A percentile compares a stretch with the other conserved stretches of the same genome.
Evolutionary conservation across 2,329 filamentous ascomycete species (phyloP).

Genomic region (Cytospora schulzeri): DNA sequence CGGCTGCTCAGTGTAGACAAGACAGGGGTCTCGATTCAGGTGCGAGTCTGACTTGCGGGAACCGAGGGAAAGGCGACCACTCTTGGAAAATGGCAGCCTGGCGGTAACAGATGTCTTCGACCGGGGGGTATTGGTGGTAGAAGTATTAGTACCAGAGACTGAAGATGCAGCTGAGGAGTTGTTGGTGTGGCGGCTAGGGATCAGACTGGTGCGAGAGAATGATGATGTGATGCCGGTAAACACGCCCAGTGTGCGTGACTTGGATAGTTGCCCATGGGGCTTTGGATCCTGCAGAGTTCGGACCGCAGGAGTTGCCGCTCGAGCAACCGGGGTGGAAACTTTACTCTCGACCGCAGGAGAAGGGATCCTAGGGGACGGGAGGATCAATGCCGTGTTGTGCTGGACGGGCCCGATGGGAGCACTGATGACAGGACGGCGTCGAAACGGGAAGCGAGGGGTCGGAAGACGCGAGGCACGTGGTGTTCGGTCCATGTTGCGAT

Average conservation of each 20-base stretch:
- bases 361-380: neutral
- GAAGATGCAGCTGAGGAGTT: slow-evolving; percentile 19
- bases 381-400: slow-evolving; percentile 7
- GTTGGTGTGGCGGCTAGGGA: slow-evolving; percentile 11
- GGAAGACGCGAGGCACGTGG: slow-evolving; percentile 24
- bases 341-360: neutral
- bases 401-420: slow-evolving; percentile 23
- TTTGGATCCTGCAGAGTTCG: slow-evolving; percentile 5
- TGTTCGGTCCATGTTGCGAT: slow-evolving; percentile 15
- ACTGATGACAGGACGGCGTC: slow-evolving; percentile 25
- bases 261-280: slow-evolving; percentile 15
- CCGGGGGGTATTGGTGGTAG: slow-evolving; percentile 9
- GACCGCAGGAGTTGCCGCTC: neutral
- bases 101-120: neutral
- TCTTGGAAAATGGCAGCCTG: slow-evolving; percentile 12
- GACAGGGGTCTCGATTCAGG: slow-evolving; percentile 30
- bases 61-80: slow-evolving; percentile 13
- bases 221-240: slow-evolving; percentile 22
- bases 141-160: slow-evolving; percentile 19
- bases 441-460: slow-evolving; percentile 23
- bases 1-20: slow-evolving; percentile 47
- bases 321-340: neutral
- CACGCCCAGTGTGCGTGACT: slow-evolving; percentile 22
- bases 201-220: slow-evolving; percentile 23
- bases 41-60: slow-evolving; percentile 27